Conservation (phyloP, 2,329 filamentous ascomycete genomes). For the Diaporthe citrichinensis region DNA sequence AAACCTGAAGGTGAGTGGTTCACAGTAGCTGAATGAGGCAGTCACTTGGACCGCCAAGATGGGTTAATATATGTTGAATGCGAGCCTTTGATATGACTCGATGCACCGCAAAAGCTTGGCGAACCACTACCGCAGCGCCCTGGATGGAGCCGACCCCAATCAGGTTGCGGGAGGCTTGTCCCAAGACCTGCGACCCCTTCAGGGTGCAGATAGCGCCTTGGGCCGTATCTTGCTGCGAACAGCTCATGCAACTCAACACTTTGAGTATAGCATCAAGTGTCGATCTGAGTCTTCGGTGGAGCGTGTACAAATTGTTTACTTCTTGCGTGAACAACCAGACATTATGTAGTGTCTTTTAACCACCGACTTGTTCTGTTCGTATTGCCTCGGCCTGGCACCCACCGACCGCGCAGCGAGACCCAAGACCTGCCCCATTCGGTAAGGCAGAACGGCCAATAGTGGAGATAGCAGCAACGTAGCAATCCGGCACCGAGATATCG, state of each 20-base stretch:
- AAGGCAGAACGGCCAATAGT: slow-evolving; percentile 15
- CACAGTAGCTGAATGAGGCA: slow-evolving; percentile 30
- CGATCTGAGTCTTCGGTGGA: no score
- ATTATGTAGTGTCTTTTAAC: neutral
- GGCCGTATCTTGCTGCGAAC: neutral
- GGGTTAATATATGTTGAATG: slow-evolving; percentile 14
- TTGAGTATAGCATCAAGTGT: neutral
- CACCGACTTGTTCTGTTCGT: neutral
- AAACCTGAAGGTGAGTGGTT: slow-evolving; percentile 21
- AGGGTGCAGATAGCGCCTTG: neutral
- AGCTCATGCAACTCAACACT: neutral
- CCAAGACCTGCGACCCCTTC: slow-evolving; percentile 6
- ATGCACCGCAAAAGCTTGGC: slow-evolving; percentile 34
- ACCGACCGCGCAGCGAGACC: slow-evolving; percentile 5
- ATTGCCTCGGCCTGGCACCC: slow-evolving; percentile 6
- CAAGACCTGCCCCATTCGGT: slow-evolving; percentile 33
- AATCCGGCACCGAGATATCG: slow-evolving; percentile 29
- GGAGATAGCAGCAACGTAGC: slow-evolving; percentile 18
- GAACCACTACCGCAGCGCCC: slow-evolving; percentile 28
- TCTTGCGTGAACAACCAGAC: neutral
- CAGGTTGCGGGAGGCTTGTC: neutral
- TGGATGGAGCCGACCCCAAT: slow-evolving; percentile 22
- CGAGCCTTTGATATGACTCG: slow-evolving; percentile 28
- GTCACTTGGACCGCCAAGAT: slow-evolving; percentile 30
- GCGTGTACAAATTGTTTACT: neutral